phyloP scores from a whole-genome alignment of 2,329 filamentous ascomycete genomes.

The Neurospora crassa region DNA sequence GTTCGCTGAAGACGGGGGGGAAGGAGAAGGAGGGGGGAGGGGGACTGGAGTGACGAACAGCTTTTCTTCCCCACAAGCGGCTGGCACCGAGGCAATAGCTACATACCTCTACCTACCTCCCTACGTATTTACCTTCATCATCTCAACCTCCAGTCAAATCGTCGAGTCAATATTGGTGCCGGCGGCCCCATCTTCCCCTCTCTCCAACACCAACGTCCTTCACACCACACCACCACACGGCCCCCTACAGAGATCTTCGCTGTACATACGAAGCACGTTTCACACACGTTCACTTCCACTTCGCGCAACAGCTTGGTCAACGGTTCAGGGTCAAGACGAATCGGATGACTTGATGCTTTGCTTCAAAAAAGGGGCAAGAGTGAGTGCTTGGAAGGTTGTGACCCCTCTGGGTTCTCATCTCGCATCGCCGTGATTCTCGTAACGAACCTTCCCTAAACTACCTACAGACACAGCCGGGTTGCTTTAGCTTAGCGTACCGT shows the following conservation, averaged over 20 bases:
- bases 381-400: neutral
- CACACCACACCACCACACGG: neutral
- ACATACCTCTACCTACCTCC: neutral
- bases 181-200: constrained; percentile 11
- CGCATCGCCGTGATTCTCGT: neutral
- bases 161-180: constrained; percentile 11
- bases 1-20: constrained; percentile 4
- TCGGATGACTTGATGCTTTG: neutral
- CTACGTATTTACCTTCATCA: neutral
- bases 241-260: neutral
- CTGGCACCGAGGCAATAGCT: constrained; percentile 3
- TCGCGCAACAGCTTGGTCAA: neutral
- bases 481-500: neutral
- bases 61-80: constrained; percentile 9
- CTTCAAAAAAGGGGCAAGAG: neutral
- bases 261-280: neutral
- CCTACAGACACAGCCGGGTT: neutral
- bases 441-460: neutral
- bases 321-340: neutral
- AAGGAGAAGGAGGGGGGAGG: neutral
- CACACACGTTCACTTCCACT: neutral
- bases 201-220: constrained; percentile 10
- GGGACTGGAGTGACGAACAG: neutral
- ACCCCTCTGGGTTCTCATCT: neutral
- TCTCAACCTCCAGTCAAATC: neutral